Evolutionary conservation across 495 filamentous ascomycete species (phyloP), one percentile per base, ranked within the genome.

Genomic region (Rostrohypoxylon terebratum): DNA sequence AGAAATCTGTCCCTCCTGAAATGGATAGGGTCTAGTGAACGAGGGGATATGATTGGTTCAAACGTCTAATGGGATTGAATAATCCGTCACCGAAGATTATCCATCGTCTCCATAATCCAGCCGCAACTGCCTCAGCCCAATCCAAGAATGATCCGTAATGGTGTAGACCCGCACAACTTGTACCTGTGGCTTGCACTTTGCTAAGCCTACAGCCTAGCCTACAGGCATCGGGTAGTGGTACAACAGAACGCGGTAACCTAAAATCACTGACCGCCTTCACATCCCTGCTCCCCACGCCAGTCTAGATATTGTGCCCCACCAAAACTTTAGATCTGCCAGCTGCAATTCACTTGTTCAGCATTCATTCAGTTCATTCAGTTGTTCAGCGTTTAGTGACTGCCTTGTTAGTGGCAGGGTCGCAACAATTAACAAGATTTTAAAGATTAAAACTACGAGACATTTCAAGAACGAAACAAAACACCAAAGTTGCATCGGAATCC

Each of bases 281-380:
- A 72, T 20, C 69, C 69, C 42, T 66, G 63, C 25, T 67, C 69
- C 62, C 68, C 68, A 71, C 48, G 47, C 58, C 48, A 44, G 45
- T 57, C 53, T 63, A 64, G 33, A 45, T 47, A 60, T 38, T 36
- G 5, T 89, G 87, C 83, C 88, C 68, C 80, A 80, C 47, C 79
- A 82, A 75, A 86, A 84, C 55, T 62, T 54, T 68, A 63, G 59
- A 72, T 55, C 70, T 67, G 13, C 21, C 34, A 34, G 34, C 10
- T 44, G 62, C 62, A 28, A 42, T 47, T 21, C 38, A 9, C 31
- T 60, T 28, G 14, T 20, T 16, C 9, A 55, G 31, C 48, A 21
- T 23, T 54, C 23, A 14, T 25, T 51, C 20, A 34, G 1, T 59
- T n/a, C n/a, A 42, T 47, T 21, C 38, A 9, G 18, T 60, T 28